Base-by-base conservation (phyloP, 345 rosid species). In the Moringa oleifera region DNA sequence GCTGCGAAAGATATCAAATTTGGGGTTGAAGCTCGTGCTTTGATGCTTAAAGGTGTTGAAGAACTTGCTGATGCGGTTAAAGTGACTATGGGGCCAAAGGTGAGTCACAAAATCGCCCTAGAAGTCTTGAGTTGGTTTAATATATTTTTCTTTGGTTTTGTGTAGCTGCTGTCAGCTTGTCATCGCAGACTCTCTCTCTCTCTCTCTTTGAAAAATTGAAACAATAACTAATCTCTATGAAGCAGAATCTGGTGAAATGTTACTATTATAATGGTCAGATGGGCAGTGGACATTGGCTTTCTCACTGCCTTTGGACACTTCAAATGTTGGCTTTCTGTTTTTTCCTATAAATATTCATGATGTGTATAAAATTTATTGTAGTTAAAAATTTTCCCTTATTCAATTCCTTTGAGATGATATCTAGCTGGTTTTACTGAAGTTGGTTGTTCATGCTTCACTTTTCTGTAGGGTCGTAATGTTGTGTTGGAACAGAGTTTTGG, bases 31-130 rank as follows among this genome's bases (percentile, higher is more conserved):
- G 89, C 89, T 21, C 75, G 93, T 4, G 87, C 87, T 57, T 24
- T 79, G 73, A 84, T 86, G 93, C 89, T 86, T 47, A 79, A 61
- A 54, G 89, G 92, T 18, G 89, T 81, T 20, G 87, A 81, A 55
- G 92, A 86, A 58, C 81, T 86, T 23, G 89, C 85, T 22, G 85
- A 84, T 70, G 83, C 87, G 17, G 89, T 86, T 37, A 71, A 65
- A 68, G 90, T 86, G 58, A 86, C 93, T 55, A 84, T 84, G 90
- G 93, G 90, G 24, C 94, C 94, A 20, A 84, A 87, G 75, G 94
- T 82, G 17, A 7, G 47, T 41, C 47, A 41, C 17, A 4, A 1
- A 11, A 15, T 41, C 47, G 12, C 17, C 13, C 47, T 4, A 1
- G 17, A 41, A 1, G 47, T 1, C 12, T 11, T 41, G 12, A 15